These are phyloP conservation scores for Blastocystis sp. DNA, from an alignment of 352 stramenopile species.

Conservation along the genomic window DNA sequence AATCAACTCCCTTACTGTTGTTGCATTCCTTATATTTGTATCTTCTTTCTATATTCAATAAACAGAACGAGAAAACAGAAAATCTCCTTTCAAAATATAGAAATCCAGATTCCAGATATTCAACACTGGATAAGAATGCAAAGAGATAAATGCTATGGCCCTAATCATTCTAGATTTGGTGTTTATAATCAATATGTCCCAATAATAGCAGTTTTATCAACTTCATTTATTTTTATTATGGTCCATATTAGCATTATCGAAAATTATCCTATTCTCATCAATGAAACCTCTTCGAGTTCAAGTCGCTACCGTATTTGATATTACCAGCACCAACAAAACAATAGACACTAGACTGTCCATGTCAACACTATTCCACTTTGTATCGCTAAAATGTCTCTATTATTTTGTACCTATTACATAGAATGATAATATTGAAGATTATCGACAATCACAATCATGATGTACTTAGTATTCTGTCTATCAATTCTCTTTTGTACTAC, in stretches of 20 bases:
- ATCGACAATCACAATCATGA: background rate
- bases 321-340: background rate
- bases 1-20: conserved; percentile 9
- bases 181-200: background rate
- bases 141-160: conserved; percentile 2
- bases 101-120: conserved; percentile 11
- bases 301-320: background rate
- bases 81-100: conserved; percentile 24
- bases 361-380: too few relatives aligned
- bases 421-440: background rate
- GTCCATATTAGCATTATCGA: background rate
- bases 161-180: conserved; percentile 22
- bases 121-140: conserved; percentile 53
- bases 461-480: background rate
- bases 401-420: background rate
- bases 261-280: background rate
- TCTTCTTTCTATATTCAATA: background rate
- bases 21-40: conserved; percentile 39
- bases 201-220: background rate
- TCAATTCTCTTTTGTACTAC: background rate
- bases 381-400: background rate
- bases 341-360: too few relatives aligned
- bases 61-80: background rate
- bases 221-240: background rate
- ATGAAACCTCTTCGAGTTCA: background rate